Base-by-base conservation (phyloP, 805 yeast genomes). In the Candida nonsorbophila region DNA sequence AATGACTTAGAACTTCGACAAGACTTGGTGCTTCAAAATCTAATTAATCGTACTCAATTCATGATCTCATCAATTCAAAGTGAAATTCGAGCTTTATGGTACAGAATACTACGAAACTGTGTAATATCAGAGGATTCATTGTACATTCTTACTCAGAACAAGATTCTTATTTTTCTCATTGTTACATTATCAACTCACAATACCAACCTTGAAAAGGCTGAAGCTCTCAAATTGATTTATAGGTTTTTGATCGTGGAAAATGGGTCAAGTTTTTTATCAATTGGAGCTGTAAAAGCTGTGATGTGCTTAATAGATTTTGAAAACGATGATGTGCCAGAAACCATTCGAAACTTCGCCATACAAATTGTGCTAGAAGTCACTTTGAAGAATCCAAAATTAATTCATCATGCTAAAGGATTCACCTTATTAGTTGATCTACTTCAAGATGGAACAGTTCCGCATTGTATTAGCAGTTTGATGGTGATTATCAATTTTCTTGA, bases 71-170 rank as follows among this genome's bases (percentile, higher is more conserved):
- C 74, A 42, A 63, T 62, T 5, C 67, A 72, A 26, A 66, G 77
- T 16, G 78, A 75, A 33, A 80, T 84, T 1, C 67, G 79, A 6
- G 82, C 88, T 0, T 70, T 86, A 2, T 95, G 88, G 0, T 86
- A 77, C 51, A 63, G 94, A 28, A 67, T 86, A 1, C 68, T 86
- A 14, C 61, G 96, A 11, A 71, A 81, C 39, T 61, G 84, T 11
- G 60, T 82, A 12, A 68, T 70, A 19, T 73, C 73, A 36, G 47
- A 62, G 9, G 71, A 69, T 5, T 73, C 87, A 2, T 47, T 85
- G 5, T 52, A 58, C n/a, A 53, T 67, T 3, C 56, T 87, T 38
- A 58, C 74, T 6, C 62, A 67, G 9, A 55, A 75, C 19, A 72
- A 77, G 33, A 47, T 84, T 4, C 84, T 85, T 33, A 65, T 74